Conservation (phyloP, 192 early-diverging fungal genomes). For the Backusella circina region DNA sequence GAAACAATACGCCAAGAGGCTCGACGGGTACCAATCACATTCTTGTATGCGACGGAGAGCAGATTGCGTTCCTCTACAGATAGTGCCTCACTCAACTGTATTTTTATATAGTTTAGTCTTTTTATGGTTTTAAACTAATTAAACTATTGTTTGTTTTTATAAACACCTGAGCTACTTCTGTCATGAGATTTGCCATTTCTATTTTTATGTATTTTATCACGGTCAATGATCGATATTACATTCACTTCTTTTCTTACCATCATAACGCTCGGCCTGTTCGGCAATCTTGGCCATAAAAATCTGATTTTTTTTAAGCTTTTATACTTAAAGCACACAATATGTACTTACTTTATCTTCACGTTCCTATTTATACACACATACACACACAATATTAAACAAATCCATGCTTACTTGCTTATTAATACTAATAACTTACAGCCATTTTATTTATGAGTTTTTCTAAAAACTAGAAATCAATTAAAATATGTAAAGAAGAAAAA, state of each 20-base stretch:
- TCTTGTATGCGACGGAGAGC: constrained; percentile 80
- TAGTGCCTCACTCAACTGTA: constrained; percentile 71
- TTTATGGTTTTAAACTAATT: not conserved
- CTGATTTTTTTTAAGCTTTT: not conserved
- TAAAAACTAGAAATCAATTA: not conserved
- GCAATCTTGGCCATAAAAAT: constrained; percentile 99
- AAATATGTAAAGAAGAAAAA: not conserved
- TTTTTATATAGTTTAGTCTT: not conserved
- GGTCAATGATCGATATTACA: not conserved
- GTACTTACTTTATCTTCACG: constrained; percentile 42
- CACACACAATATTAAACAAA: not conserved
- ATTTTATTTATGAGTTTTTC: not conserved
- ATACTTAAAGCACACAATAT: not conserved
- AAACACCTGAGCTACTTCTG: constrained; percentile 47
- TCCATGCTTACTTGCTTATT: not conserved
- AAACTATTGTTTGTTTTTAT: not conserved
- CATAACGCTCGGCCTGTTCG: constrained; percentile 98
- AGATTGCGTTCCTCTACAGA: constrained; percentile 84
- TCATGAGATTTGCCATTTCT: constrained; percentile 10
- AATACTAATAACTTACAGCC: not conserved
- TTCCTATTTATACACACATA: constrained; percentile 2
- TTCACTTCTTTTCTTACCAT: constrained; percentile 61
- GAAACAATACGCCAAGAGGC: constrained; percentile 98
- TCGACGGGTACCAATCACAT: constrained; percentile 94
- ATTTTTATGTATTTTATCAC: not conserved